Conservation (phyloP, 176 grass and related monocot genomes). For the Puccinellia tenuiflora region DNA sequence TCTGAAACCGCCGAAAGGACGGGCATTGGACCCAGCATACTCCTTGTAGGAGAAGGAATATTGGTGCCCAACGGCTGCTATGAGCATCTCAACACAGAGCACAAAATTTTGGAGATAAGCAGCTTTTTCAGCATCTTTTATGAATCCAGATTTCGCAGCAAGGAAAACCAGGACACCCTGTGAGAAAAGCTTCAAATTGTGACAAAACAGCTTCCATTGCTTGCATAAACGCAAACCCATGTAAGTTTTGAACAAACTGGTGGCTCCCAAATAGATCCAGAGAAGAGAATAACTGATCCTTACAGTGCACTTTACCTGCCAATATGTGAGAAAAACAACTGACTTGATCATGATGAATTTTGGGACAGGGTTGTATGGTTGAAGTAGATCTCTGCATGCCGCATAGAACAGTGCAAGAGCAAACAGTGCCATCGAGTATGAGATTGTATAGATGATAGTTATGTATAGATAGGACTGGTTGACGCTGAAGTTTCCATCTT, state of each 20-base stretch:
- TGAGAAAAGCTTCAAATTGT: not conserved
- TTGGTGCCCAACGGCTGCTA: constrained; percentile 67
- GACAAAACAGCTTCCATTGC: no score
- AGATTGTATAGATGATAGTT: constrained; percentile 95
- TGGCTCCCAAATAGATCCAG: no score
- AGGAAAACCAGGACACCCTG: constrained; percentile 97
- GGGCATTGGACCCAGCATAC: constrained; percentile 43
- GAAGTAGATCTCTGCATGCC: constrained; percentile 86
- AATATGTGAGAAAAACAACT: constrained; percentile 97
- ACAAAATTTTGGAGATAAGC: constrained; percentile 89
- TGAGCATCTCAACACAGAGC: constrained; percentile 93
- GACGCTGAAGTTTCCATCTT: constrained; percentile 92
- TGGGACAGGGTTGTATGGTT: constrained; percentile 86
- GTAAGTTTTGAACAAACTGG: no score
- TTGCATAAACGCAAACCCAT: no score
- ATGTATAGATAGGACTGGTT: constrained; percentile 96
- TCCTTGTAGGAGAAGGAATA: constrained; percentile 94
- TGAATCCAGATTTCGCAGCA: constrained; percentile 81
- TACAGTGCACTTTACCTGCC: constrained; percentile 60
- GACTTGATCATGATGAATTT: constrained; percentile 99
- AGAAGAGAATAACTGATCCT: no score
- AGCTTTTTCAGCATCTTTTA: constrained; percentile 79
- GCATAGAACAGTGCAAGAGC: constrained; percentile 88
- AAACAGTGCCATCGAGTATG: constrained; percentile 89
- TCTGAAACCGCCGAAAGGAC: constrained; percentile 52